These are phyloP conservation scores for Lactarius sp. DNA, from an alignment of 768 basidiomycete genomes.

Conservation along the genomic window DNA sequence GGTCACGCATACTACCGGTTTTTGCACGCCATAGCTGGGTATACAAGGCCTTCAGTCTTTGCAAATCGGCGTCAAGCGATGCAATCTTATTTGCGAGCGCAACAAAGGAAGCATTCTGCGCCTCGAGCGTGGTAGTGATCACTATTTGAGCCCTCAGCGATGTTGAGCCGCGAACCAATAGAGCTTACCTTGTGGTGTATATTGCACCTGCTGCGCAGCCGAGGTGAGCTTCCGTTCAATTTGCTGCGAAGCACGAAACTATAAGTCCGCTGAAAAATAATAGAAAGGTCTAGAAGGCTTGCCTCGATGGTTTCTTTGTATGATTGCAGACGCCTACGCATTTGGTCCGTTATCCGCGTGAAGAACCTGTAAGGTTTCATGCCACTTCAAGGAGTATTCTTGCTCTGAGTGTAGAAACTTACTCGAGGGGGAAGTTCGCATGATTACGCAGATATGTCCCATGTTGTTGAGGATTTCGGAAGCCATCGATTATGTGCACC, in stretches of 20 bases:
- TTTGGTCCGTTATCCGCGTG: slow-evolving; percentile 62
- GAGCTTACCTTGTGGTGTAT: slow-evolving; percentile 65
- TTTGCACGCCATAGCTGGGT: slow-evolving; percentile 74
- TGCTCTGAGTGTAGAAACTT: slow-evolving; percentile 28
- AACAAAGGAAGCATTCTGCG: slow-evolving; percentile 74
- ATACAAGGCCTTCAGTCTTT: slow-evolving; percentile 70
- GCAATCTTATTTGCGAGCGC: slow-evolving; percentile 75
- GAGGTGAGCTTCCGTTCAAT: slow-evolving; percentile 79
- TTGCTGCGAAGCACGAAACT: slow-evolving; percentile 43
- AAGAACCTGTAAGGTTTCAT: slow-evolving; percentile 51
- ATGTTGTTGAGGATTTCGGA: slow-evolving; percentile 67
- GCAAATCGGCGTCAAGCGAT: slow-evolving; percentile 63
- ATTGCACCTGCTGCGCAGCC: slow-evolving; percentile 55
- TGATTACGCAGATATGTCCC: slow-evolving; percentile 70
- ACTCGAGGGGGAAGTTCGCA: slow-evolving; percentile 81
- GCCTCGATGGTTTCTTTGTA: slow-evolving; percentile 79
- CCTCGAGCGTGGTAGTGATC: slow-evolving; percentile 71
- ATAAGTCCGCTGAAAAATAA: background rate
- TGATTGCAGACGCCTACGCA: slow-evolving; percentile 68
- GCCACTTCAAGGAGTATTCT: background rate
- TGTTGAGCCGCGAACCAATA: slow-evolving; percentile 2
- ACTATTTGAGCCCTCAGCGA: slow-evolving; percentile 36
- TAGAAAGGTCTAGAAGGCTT: background rate
- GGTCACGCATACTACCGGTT: slow-evolving; percentile 80
- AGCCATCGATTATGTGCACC: slow-evolving; percentile 73